Conservation (phyloP, 768 basidiomycete species). For the Holtermannia corniformis region DNA sequence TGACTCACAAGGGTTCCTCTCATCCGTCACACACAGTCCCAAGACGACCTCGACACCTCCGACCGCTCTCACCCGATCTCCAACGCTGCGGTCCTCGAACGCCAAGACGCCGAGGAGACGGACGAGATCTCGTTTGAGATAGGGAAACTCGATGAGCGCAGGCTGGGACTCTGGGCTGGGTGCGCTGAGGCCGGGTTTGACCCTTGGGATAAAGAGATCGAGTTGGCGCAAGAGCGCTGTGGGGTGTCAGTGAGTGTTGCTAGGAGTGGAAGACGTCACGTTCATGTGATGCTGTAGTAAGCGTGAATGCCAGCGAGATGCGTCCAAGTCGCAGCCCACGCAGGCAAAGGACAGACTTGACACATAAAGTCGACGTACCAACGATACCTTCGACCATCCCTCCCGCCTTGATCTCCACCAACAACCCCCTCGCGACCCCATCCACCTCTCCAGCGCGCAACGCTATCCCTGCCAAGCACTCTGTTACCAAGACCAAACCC, state of each 20-base stretch:
- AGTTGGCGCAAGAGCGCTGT: constrained; percentile 65
- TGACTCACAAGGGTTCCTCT: constrained; percentile 79
- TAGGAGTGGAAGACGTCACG: too few relatives aligned
- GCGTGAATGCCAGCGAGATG: too few relatives aligned
- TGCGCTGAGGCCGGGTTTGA: constrained; percentile 50
- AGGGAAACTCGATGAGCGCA: constrained; percentile 54
- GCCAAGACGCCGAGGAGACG: constrained; percentile 71
- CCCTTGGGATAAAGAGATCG: constrained; percentile 71
- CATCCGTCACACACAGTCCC: constrained; percentile 82
- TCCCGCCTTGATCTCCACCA: constrained; percentile 28
- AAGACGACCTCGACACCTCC: constrained; percentile 74
- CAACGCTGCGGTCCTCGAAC: constrained; percentile 55
- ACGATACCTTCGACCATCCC: constrained; percentile 53
- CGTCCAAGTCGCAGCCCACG: too few relatives aligned
- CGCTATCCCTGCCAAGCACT: constrained; percentile 60
- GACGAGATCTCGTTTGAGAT: constrained; percentile 83
- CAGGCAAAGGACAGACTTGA: too few relatives aligned
- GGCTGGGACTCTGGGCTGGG: constrained; percentile 2
- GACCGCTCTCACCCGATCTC: constrained; percentile 61
- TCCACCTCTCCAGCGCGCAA: constrained; percentile 46
- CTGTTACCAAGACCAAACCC: constrained; percentile 65
- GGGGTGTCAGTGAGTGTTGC: background rate
- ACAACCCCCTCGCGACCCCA: constrained; percentile 15
- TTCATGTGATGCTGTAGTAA: too few relatives aligned
- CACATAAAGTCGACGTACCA: constrained; percentile 47